Conservation (phyloP, 208 protist species). For the Strigomonas culicis region DNA sequence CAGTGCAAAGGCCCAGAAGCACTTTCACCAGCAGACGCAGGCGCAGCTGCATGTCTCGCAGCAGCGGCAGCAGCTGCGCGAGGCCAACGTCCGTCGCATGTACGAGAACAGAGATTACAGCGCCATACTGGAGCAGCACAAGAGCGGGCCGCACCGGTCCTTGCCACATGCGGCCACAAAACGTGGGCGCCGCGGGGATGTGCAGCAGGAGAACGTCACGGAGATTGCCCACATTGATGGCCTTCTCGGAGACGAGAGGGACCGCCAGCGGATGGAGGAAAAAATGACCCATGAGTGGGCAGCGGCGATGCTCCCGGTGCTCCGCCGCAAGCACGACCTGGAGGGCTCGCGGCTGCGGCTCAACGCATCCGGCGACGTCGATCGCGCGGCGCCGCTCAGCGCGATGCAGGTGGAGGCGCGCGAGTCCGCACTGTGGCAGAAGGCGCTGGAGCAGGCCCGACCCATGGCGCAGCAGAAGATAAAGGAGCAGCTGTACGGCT, state of each 20-base stretch:
- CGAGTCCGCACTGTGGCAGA: conserved; percentile 38
- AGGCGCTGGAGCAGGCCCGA: conserved; percentile 49
- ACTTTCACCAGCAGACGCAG: conserved; percentile 15
- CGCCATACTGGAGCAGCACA: background rate
- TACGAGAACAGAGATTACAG: background rate
- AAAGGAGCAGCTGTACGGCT: conserved; percentile 22
- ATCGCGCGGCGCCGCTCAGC: conserved; percentile 6
- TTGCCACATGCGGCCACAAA: too few species aligned
- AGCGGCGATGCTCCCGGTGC: conserved; percentile 46
- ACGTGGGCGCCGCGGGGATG: background rate
- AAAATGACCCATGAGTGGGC: conserved; percentile 46
- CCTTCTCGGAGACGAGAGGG: conserved; percentile 19
- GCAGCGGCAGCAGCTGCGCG: conserved; percentile 16
- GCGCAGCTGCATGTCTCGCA: conserved; percentile 13
- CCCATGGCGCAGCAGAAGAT: conserved; percentile 46
- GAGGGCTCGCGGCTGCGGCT: conserved; percentile 31
- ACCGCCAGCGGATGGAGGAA: conserved; percentile 39
- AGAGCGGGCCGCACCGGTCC: too few species aligned
- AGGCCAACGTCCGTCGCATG: conserved; percentile 14
- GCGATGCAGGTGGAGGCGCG: conserved; percentile 18
- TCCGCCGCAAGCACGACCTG: conserved; percentile 51
- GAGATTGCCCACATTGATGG: conserved; percentile 3
- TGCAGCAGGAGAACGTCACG: background rate
- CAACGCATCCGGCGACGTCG: conserved; percentile 25
- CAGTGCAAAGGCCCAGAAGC: conserved; percentile 20